Conservation (phyloP, 75 land plant genomes). For the Cunninghamia lanceolata region DNA sequence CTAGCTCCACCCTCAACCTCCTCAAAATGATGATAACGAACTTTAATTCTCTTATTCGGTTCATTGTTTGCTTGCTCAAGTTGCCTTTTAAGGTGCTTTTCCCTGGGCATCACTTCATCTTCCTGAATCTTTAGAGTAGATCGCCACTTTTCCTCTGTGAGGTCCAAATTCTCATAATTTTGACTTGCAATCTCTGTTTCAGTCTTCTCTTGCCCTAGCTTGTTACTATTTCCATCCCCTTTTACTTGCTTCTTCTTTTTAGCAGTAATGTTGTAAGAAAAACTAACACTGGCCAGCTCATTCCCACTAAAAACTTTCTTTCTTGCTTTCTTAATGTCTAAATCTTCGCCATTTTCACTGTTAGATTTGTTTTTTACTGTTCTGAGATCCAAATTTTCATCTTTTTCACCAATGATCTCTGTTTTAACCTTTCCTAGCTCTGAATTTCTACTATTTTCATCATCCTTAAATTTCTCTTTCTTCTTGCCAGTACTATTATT, state of each 20-base stretch:
- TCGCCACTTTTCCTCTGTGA: not conserved
- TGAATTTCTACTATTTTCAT: not conserved
- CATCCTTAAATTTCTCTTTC: not conserved
- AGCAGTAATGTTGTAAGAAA: too few species aligned
- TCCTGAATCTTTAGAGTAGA: not conserved
- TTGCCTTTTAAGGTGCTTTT: not conserved
- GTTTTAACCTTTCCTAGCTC: not conserved
- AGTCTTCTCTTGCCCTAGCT: not conserved
- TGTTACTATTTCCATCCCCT: not conserved
- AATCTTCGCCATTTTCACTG: not conserved
- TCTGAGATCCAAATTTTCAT: too few species aligned
- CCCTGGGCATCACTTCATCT: not conserved
- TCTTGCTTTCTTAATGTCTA: not conserved
- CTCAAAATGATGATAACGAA: not conserved
- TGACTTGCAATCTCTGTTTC: not conserved
- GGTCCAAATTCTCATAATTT: not conserved
- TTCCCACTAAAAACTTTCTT: not conserved
- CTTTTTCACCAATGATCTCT: too few species aligned
- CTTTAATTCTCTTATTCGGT: not conserved
- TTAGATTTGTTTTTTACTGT: not conserved
- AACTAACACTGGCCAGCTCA: not conserved
- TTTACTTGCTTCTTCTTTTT: conserved; percentile 6
- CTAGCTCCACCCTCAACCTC: not conserved
- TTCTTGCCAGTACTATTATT: not conserved
- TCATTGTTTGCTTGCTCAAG: not conserved